Base-by-base conservation (phyloP, 192 early-diverging fungal species). In the Linnemannia schmuckeri region DNA sequence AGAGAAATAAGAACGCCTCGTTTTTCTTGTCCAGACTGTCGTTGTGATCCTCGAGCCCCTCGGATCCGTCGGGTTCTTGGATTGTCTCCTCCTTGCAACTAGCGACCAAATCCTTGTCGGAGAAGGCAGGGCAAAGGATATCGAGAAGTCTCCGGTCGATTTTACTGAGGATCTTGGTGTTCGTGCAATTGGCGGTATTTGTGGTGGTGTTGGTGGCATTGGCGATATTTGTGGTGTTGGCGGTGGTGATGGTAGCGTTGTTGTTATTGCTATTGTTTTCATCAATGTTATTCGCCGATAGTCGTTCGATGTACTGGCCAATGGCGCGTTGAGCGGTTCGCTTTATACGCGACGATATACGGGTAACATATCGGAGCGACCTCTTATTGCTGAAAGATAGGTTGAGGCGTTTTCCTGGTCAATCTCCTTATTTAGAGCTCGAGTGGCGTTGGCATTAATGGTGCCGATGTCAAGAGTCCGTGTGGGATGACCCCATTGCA, bases 1-100 rank as follows among this genome's bases (percentile, higher is more conserved):
- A 17, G 22, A 57, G 52, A n/a, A 75, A 75, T 17, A 3, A 37
- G 9, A 57, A 5, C 33, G 20, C 27, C 18, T 75, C 74, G 17
- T 75, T 75, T 18, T 61, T 61, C 57, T 57, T 75, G 74, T 75
- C 52, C 17, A 38, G 17, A 6, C 47, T 57, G 46, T 75, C 54
- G 13, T 61, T 17, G 22, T 40, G 30, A 33, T 75, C 74, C 9
- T 75, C 49, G 33, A 52, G 54, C 24, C 49, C 73, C 35, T 33
- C 73, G 18, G 49, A 30, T 33, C 35, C 18, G 8, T 54, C 49
- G 22, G 44, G 33, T 5, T 61, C 37, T 27, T 61, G 27, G 57
- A 0, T 9, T 61, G n/a, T 61, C 3, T 8, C 57, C 6, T 61
- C 57, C 24, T 30, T 61, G 57, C n/a, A n/a, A n/a, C n/a, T n/a